phyloP scores from a whole-genome alignment of 1,139 yeast species.

The Hansenula sp. region DNA sequence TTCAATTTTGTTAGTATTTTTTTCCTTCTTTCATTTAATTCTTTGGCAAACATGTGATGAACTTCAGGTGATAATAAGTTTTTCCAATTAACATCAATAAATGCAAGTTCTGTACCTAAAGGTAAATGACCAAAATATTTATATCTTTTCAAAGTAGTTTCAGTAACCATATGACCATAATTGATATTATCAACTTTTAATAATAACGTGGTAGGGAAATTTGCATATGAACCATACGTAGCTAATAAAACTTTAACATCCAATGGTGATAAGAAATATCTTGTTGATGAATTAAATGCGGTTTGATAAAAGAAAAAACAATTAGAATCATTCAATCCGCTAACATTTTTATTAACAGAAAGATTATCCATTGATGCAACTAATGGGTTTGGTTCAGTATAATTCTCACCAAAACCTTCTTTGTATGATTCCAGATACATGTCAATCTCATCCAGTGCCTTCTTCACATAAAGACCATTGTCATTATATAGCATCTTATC shows the following conservation, averaged over 20 bases:
- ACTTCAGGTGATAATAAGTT: constrained; percentile 44
- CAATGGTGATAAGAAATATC: constrained; percentile 68
- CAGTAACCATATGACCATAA: constrained; percentile 53
- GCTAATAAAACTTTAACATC: constrained; percentile 71
- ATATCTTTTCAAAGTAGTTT: constrained; percentile 48
- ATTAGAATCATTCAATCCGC: constrained; percentile 28
- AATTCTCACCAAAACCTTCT: constrained; percentile 13
- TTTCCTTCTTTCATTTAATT: constrained; percentile 57
- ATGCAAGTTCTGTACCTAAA: constrained; percentile 76
- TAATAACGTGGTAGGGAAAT: constrained; percentile 62
- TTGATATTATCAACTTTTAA: constrained; percentile 67
- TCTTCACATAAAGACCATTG: constrained; percentile 48
- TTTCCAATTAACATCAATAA: constrained; percentile 82
- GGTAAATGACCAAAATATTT: constrained; percentile 84
- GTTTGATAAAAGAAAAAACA: constrained; percentile 69
- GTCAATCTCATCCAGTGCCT: constrained; percentile 56
- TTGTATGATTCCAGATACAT: constrained; percentile 30
- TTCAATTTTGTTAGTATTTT: constrained; percentile 47
- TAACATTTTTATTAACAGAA: constrained; percentile 15
- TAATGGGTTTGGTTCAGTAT: constrained; percentile 17
- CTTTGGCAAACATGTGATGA: constrained; percentile 52
- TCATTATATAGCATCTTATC: constrained; percentile 60
- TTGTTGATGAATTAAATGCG: constrained; percentile 59
- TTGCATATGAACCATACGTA: constrained; percentile 56
- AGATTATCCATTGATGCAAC: constrained; percentile 13